Evolutionary conservation across 305 asterid species (phyloP), one percentile per base, ranked within the genome.

Genomic region (Fraxinus paxiana): DNA sequence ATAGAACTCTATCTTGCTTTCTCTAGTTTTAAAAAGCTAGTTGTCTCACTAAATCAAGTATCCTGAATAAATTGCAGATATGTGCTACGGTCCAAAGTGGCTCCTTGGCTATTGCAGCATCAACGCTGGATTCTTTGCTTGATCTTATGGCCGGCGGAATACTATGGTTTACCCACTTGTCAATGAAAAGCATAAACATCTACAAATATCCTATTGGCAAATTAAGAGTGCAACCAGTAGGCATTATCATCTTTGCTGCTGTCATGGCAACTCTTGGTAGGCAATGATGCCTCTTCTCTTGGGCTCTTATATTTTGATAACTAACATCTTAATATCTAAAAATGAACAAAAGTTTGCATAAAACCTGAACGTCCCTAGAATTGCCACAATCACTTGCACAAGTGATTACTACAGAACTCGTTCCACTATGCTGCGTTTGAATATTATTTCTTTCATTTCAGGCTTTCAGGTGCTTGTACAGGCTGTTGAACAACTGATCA

Each of bases 91-190:
- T 90, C 20, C 84, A 87, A 82, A 94, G 98, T 83, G 94, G 94
- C 28, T 94, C 98, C 0, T 78, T 94, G 75, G 98, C 98, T 2
- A 94, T 92, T 82, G 98, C 94, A 13, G 97, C 97, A 1, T 94
- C 97, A 0, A 94, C 96, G 0, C 87, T 90, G 8, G 98, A 92
- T 87, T 94, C 98, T 0, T 80, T 94, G 54, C 97, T 94, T 2
- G 98, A 94, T 82, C 91, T 94, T 0, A 87, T 91, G 92, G 98
- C 97, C 0, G 97, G 98, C 4, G 98, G 93, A 0, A 94, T 94
- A 59, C 88, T 94, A 3, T 92, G 93, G 92, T 91, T 90, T 71
- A 91, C 98, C 0, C 98, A 94, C 81, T 31, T 89, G 85, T 90
- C 97, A 0, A 94, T 94, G 98, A 92, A 94, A 46, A 91, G 56